A percentile compares a stretch with the other conserved stretches of the same genome.
These are phyloP conservation scores for Proliferodiscus dingleyae DNA, from an alignment of 2,329 filamentous ascomycete species.

Conservation along the genomic window DNA sequence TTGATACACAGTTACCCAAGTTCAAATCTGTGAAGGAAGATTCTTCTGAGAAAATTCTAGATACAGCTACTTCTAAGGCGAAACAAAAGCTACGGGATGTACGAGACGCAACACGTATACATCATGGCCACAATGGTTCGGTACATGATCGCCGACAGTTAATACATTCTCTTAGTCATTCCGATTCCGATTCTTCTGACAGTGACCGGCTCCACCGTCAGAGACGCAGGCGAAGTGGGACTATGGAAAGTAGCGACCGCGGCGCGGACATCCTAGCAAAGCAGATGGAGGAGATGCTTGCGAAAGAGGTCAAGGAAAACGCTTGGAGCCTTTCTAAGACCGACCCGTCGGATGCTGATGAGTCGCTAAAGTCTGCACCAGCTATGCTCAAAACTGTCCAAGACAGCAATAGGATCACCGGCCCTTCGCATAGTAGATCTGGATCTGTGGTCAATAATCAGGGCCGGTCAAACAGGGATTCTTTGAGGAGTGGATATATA, in stretches of 20 bases:
- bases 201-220: constrained; percentile 41
- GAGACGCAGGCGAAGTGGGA: constrained; percentile 40
- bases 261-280: constrained; percentile 53
- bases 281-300: constrained; percentile 58
- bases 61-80: constrained; percentile 53
- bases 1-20: constrained; percentile 31
- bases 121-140: constrained; percentile 52
- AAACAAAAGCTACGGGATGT: constrained; percentile 57
- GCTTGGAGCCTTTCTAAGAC: constrained; percentile 5
- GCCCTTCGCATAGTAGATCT: constrained; percentile 19
- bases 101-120: constrained; percentile 41
- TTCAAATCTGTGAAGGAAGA: constrained; percentile 29
- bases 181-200: constrained; percentile 57
- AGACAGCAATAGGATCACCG: background rate
- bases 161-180: constrained; percentile 47
- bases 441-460: constrained; percentile 18
- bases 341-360: too few relatives aligned
- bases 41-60: constrained; percentile 32
- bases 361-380: constrained; percentile 11
- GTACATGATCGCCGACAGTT: constrained; percentile 48
- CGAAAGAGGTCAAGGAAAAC: constrained; percentile 42
- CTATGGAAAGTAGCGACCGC: constrained; percentile 39
- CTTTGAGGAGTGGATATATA: constrained; percentile 7
- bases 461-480: constrained; percentile 14
- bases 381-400: constrained; percentile 7